These are phyloP conservation scores for Candida methanosorbosa DNA, from an alignment of 805 yeast species.

Conservation along the genomic window DNA sequence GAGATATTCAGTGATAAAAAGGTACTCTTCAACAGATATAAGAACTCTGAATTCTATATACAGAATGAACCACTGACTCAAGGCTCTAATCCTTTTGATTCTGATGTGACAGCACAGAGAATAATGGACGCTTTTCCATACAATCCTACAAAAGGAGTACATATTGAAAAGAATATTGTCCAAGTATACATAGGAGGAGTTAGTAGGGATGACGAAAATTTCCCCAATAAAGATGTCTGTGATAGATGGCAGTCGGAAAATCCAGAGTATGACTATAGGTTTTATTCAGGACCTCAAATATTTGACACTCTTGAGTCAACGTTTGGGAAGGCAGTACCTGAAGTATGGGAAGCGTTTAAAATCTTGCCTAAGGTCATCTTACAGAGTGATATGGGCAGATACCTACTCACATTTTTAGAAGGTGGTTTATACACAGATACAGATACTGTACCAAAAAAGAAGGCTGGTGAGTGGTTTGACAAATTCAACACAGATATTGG, in stretches of 20 bases:
- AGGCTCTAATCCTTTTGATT: neutral
- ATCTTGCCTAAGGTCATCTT: conserved; percentile 69
- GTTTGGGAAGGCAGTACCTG: conserved; percentile 59
- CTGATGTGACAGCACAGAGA: neutral
- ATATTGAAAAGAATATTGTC: neutral
- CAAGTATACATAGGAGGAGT: neutral
- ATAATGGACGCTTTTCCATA: neutral
- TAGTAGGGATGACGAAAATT: conserved; percentile 14
- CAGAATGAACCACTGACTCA: too few relatives aligned
- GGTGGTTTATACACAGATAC: conserved; percentile 90
- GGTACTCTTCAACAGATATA: too few relatives aligned
- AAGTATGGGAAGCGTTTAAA: conserved; percentile 62
- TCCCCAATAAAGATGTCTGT: conserved; percentile 35
- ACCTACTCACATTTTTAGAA: conserved; percentile 67
- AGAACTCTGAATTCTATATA: too few relatives aligned
- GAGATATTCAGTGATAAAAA: too few relatives aligned
- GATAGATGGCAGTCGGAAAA: conserved; percentile 55
- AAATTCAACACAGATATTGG: conserved; percentile 38
- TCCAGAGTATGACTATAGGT: conserved; percentile 55
- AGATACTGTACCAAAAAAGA: conserved; percentile 65
- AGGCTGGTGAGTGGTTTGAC: conserved; percentile 55
- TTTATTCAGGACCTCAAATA: conserved; percentile 47
- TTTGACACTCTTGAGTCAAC: conserved; percentile 39
- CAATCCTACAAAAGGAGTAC: neutral
- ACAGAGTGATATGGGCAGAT: conserved; percentile 84